Percentiles rank a stretch among this genome's conserved stretches.
phyloP scores from a whole-genome alignment of 1,284 basidiomycete genomes.

The Crepidotus sp. region DNA sequence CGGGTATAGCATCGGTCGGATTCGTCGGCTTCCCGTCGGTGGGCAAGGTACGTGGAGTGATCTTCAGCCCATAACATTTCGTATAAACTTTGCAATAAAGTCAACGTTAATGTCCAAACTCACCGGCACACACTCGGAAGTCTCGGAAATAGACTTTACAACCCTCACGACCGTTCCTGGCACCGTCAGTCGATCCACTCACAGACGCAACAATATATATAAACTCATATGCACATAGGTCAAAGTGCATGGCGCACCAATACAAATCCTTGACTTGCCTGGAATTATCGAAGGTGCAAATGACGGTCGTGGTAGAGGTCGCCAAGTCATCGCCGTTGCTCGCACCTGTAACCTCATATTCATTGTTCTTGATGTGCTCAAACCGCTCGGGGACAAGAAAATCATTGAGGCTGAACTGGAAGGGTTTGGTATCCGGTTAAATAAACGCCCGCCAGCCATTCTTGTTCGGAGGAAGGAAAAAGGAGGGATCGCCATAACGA shows the following conservation, averaged over 20 bases:
- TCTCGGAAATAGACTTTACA: conserved; percentile 99
- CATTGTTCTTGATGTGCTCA: conserved; percentile 96
- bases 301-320: conserved; percentile 95
- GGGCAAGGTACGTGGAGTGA: conserved; percentile 57
- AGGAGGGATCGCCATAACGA: conserved; percentile 88
- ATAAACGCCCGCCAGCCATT: conserved; percentile 92
- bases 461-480: conserved; percentile 89
- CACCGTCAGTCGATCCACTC: conserved; percentile 33
- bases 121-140: conserved; percentile 95
- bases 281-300: conserved; percentile 99
- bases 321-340: conserved; percentile 57
- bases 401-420: conserved; percentile 90
- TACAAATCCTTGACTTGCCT: conserved; percentile 80
- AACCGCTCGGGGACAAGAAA: conserved; percentile 91
- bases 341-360: conserved; percentile 87
- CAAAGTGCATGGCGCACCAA: conserved; percentile 89
- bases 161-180: conserved; percentile 91
- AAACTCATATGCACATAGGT: conserved; percentile 27
- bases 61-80: conserved; percentile 14
- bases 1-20: conserved; percentile 93
- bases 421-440: conserved; percentile 94
- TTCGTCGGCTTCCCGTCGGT: conserved; percentile 89
- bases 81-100: conserved; percentile 33
- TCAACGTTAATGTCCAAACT: conserved; percentile 97
- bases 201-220: neutral